A percentile compares a stretch with the other conserved stretches of the same genome.
Evolutionary conservation across 345 rosid species (phyloP).

Genomic region (Punica granatum): DNA sequence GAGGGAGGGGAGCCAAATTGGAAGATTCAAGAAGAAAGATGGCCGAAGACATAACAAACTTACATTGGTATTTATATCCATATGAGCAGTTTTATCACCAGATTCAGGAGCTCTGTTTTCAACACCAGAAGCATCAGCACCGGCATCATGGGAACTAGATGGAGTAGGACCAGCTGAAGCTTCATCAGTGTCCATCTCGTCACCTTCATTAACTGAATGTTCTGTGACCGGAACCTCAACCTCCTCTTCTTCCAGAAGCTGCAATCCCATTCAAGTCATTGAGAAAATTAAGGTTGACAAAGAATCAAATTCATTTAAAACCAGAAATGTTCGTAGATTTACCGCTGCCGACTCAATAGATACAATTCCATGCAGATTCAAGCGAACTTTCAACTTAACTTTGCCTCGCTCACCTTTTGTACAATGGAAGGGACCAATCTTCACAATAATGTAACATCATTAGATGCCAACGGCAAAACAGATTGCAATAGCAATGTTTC

Average conservation of each 20-base stretch:
- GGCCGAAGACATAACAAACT: conserved; percentile 28
- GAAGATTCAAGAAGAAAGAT: background rate
- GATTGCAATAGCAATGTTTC: background rate
- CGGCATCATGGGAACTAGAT: conserved; percentile 41
- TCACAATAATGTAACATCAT: conserved; percentile 13
- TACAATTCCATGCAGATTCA: conserved; percentile 81
- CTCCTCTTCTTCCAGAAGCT: conserved; percentile 96
- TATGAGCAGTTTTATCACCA: conserved; percentile 61
- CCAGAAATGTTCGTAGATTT: conserved; percentile 19
- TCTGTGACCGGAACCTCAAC: no score
- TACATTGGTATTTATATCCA: no score
- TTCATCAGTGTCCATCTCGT: conserved; percentile 81
- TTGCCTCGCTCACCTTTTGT: conserved; percentile 66
- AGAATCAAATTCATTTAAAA: background rate
- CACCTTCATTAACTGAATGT: conserved; percentile 53
- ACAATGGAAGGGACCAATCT: conserved; percentile 94
- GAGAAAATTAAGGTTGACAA: background rate
- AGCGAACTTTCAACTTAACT: conserved; percentile 77
- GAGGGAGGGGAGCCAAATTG: background rate
- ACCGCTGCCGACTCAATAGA: conserved; percentile 82
- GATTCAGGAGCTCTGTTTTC: conserved; percentile 76
- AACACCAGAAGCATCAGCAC: conserved; percentile 46
- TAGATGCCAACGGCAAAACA: conserved; percentile 5
- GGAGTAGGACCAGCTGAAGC: conserved; percentile 26
- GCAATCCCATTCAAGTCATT: conserved; percentile 3